A percentile compares a stretch with the other conserved stretches of the same genome.
phyloP scores from a whole-genome alignment of 257 asterid species.

The Ballota nigra region DNA sequence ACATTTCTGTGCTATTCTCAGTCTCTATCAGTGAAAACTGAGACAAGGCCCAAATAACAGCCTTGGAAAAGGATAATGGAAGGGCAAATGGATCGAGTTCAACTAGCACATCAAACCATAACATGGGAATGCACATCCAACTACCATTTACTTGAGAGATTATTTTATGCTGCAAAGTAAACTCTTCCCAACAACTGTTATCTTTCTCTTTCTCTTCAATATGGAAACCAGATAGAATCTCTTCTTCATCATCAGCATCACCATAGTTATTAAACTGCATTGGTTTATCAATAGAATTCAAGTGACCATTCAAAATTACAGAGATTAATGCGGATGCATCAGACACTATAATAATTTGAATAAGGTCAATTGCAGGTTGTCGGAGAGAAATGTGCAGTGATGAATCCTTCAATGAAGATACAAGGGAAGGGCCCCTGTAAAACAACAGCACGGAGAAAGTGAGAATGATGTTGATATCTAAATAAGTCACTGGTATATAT shows the following conservation, averaged over 20 bases:
- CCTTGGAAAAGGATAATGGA: conserved; percentile 80
- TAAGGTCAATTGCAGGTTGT: conserved; percentile 92
- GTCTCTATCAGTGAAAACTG: conserved; percentile 74
- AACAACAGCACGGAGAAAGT: conserved; percentile 15
- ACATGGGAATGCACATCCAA: conserved; percentile 98
- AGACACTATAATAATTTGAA: conserved; percentile 73
- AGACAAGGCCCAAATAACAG: conserved; percentile 87
- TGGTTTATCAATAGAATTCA: conserved; percentile 52
- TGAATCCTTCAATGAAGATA: conserved; percentile 74
- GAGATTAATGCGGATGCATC: conserved; percentile 89
- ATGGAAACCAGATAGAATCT: conserved; percentile 38
- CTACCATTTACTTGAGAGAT: conserved; percentile 58
- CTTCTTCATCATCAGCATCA: conserved; percentile 65
- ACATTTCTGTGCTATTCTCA: conserved; percentile 44
- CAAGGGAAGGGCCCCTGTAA: conserved; percentile 89
- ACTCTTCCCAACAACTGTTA: conserved; percentile 79
- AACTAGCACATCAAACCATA: conserved; percentile 93
- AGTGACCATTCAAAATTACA: conserved; percentile 49
- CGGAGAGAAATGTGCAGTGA: conserved; percentile 84
- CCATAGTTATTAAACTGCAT: conserved; percentile 29
- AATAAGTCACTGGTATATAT: conserved; percentile 20
- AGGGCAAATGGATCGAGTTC: conserved; percentile 71
- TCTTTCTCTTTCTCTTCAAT: conserved; percentile 47
- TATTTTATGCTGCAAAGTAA: conserved; percentile 63
- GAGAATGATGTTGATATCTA: conserved; percentile 8